phyloP scores from a whole-genome alignment of 257 asterid species.

The Solanum rostratum region DNA sequence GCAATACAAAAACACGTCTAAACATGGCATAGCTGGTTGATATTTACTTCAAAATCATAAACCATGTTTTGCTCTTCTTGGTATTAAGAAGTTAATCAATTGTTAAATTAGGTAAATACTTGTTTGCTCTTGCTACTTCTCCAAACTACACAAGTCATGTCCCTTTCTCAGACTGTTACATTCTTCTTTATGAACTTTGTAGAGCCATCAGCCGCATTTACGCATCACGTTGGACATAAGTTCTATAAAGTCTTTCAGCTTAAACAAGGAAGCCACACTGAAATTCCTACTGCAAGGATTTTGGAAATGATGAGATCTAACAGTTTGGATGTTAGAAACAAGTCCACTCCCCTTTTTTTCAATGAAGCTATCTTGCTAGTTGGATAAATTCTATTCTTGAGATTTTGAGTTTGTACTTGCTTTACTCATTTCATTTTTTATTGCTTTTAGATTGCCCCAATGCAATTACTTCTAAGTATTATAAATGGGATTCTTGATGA shows the following conservation, averaged over 20 bases:
- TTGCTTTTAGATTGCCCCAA: slow-evolving; percentile 73
- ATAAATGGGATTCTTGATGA: slow-evolving; percentile 79
- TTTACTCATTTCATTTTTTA: not conserved
- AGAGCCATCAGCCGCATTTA: slow-evolving; percentile 36
- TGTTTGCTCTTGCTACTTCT: not conserved
- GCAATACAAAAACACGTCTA: not conserved
- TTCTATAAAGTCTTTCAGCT: slow-evolving; percentile 75
- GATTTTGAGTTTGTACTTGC: not conserved
- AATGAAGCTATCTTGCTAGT: not conserved
- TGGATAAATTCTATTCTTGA: not conserved
- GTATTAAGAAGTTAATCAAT: not conserved
- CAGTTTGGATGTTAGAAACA: slow-evolving; percentile 67
- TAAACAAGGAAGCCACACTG: slow-evolving; percentile 54
- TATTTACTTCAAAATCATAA: not conserved
- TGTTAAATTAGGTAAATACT: not conserved
- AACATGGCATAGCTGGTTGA: not conserved
- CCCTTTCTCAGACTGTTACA: not conserved
- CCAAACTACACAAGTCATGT: not conserved
- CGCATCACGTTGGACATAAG: slow-evolving; percentile 46
- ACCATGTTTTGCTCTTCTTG: not conserved
- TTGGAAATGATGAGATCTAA: slow-evolving; percentile 83
- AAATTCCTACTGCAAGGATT: slow-evolving; percentile 60
- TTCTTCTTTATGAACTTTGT: not conserved
- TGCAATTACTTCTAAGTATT: slow-evolving; percentile 75
- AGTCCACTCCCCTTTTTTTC: not conserved